A percentile compares a stretch with the other conserved stretches of the same genome.
These are phyloP conservation scores for Chlorella sp. DNA, from an alignment of 139 green algal genomes.

Conservation along the genomic window DNA sequence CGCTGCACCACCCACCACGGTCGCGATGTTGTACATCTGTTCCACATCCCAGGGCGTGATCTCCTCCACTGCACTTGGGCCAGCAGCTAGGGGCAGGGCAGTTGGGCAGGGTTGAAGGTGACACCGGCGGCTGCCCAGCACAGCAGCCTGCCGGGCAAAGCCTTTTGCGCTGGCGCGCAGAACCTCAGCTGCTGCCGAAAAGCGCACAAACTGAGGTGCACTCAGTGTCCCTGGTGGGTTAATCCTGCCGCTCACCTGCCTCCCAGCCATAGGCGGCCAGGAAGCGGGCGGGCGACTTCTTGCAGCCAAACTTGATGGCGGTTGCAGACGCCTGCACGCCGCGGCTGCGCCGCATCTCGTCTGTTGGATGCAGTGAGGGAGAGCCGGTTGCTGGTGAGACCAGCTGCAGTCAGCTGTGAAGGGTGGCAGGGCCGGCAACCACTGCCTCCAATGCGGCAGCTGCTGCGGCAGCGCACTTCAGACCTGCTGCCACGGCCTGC, in stretches of 20 bases:
- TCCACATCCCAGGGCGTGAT: neutral
- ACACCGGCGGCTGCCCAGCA: neutral
- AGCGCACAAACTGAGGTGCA: no score
- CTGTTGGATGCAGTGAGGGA: neutral
- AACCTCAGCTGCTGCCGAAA: no score
- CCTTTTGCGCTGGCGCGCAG: neutral
- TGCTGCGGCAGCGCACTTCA: neutral
- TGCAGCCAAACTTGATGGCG: conserved; percentile 9
- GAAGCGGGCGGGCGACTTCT: neutral
- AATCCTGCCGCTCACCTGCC: neutral
- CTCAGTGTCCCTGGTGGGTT: no score
- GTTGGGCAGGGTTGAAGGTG: neutral
- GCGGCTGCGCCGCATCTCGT: neutral
- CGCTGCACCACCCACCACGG: neutral
- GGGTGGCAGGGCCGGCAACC: no score
- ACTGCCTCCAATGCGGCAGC: neutral
- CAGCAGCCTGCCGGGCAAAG: neutral
- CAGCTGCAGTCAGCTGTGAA: no score
- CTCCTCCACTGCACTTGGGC: neutral
- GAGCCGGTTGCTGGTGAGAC: no score
- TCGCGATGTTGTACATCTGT: neutral
- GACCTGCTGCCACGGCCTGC: no score
- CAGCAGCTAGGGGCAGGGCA: no score
- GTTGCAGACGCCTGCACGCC: conserved; percentile 11
- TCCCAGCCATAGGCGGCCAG: conserved; percentile 6